Conservation (phyloP, 345 rosid genomes). For the Anacardium occidentale region DNA sequence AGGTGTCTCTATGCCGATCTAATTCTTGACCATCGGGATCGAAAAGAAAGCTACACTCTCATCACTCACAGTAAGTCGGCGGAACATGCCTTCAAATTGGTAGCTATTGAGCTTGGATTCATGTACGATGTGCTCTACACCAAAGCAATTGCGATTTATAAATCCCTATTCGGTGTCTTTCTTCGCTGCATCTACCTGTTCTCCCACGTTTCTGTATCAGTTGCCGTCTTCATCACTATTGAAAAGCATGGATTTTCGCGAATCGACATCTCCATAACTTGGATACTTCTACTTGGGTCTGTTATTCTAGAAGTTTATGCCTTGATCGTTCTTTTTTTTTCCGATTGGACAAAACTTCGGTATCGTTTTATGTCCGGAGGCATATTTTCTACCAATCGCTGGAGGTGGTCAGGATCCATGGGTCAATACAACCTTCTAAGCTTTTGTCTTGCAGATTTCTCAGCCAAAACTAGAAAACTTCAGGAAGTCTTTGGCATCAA, state of each 20-base stretch:
- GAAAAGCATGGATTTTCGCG: too few species aligned
- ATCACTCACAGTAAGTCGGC: too few species aligned
- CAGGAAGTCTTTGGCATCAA: not conserved
- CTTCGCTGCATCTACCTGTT: too few species aligned
- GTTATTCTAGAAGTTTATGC: not conserved
- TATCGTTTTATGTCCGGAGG: too few species aligned
- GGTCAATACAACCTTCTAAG: conserved; percentile 7
- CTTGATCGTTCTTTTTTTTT: conserved; percentile 7
- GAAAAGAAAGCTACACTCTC: not conserved
- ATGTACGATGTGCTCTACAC: not conserved
- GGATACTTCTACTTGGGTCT: not conserved
- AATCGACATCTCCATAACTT: not conserved
- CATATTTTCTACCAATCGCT: not conserved
- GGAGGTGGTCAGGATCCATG: conserved; percentile 21
- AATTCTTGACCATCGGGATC: not conserved
- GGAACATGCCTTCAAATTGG: not conserved
- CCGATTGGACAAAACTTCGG: conserved; percentile 18
- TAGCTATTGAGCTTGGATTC: not conserved
- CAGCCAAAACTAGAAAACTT: too few species aligned
- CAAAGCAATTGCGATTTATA: not conserved
- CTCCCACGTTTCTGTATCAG: too few species aligned
- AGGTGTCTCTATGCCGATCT: not conserved
- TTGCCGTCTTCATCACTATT: too few species aligned
- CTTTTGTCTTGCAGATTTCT: too few species aligned
- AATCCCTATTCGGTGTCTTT: too few species aligned